Evolutionary conservation across 805 yeast genomes (phyloP), one percentile per base, ranked within the genome.

Genomic region (Blastobotrys muscicola): DNA sequence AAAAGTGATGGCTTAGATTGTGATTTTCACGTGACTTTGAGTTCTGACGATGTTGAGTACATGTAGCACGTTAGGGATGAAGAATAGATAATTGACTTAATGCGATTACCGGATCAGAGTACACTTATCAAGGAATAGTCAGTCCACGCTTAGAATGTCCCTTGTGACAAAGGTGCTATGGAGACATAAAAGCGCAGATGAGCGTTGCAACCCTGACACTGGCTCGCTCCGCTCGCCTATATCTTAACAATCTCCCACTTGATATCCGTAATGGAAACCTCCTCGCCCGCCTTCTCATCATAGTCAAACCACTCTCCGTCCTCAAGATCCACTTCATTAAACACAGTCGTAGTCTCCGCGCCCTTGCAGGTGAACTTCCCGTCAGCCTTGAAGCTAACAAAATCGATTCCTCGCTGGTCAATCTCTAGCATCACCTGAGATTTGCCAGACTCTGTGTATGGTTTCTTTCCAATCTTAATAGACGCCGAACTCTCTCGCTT

Each of bases 271-370:
- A 92, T 73, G 15, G 89, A 76, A 13, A 87, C 96, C 61, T 90
- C 97, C 36, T 68, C 75, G 9, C 77, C 75, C 6, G 82, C 80
- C 51, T 78, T 75, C 45, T 92, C 97, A 60, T 92, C 97, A 58
- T 89, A 92, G 55, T 92, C 98, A 58, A 80, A 92, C 89, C 95
- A 89, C 58, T 92, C 97, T 42, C 76, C 78, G 20, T 85, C 95
- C 32, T 70, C 74, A 26, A 87, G 66, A 44, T 82, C 92, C 20
- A 86, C 73, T 26, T 82, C 85, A 4, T 57, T 56, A 55, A 83
- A 85, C 42, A 58, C 61, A 8, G 82, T 68, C 9, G 65, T 61
- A 2, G 75, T 59, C 10, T 74, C 78, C 4, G 64, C 68, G 9
- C 84, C 83, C 34, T 57, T 64, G 44, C 82, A 78, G 29, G 58